Evolutionary conservation across 2,329 filamentous ascomycete genomes (phyloP).

Genomic region (Aspergillus sp.): DNA sequence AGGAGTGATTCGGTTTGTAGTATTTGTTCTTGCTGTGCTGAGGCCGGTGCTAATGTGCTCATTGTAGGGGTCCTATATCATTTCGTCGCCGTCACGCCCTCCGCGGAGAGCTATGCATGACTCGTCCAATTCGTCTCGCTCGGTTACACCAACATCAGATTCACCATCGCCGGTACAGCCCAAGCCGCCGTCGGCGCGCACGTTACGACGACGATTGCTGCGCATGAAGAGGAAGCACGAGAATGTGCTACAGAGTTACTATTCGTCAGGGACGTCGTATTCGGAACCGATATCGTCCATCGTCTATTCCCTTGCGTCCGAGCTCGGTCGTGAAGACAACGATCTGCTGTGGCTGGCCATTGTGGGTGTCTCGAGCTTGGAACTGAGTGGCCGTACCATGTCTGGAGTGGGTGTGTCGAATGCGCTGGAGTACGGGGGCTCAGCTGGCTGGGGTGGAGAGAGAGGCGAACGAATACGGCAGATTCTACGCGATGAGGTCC

Average conservation of each 20-base stretch:
- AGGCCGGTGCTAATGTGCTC: slow-evolving; percentile 16
- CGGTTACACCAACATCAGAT: slow-evolving; percentile 47
- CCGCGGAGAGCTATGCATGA: slow-evolving; percentile 43
- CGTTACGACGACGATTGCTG: slow-evolving; percentile 71
- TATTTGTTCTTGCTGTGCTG: not conserved
- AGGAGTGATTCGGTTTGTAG: slow-evolving; percentile 78
- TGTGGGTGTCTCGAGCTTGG: slow-evolving; percentile 90
- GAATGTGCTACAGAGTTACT: slow-evolving; percentile 75
- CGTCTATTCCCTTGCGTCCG: slow-evolving; percentile 90
- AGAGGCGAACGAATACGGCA: slow-evolving; percentile 82
- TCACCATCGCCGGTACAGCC: slow-evolving; percentile 44
- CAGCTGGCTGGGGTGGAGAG: slow-evolving; percentile 75
- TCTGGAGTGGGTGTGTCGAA: slow-evolving; percentile 70
- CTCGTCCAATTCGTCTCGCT: slow-evolving; percentile 50
- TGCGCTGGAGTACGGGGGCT: slow-evolving; percentile 55
- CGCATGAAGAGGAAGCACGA: slow-evolving; percentile 78
- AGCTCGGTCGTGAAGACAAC: slow-evolving; percentile 94
- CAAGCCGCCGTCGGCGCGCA: slow-evolving; percentile 68
- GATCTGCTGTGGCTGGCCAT: slow-evolving; percentile 94
- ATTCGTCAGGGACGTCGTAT: slow-evolving; percentile 83
- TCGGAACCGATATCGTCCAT: slow-evolving; percentile 94
- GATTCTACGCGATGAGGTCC: slow-evolving; percentile 87
- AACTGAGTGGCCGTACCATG: slow-evolving; percentile 84
- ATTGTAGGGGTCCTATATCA: slow-evolving; percentile 43
- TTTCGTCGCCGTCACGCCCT: slow-evolving; percentile 45